These are phyloP conservation scores for Spiraea crenata DNA, from an alignment of 331 rosid species.

Conservation along the genomic window DNA sequence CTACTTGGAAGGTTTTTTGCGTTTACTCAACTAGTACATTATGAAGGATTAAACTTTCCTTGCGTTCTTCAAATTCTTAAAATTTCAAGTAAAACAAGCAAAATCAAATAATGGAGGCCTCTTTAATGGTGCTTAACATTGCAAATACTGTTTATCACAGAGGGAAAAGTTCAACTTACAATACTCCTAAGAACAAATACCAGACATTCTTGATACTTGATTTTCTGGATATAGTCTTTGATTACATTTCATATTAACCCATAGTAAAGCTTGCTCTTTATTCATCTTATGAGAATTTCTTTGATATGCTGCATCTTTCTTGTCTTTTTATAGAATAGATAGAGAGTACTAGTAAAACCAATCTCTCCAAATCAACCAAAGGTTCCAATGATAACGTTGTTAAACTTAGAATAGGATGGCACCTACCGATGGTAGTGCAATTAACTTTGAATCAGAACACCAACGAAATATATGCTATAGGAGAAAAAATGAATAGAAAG, in stretches of 20 bases:
- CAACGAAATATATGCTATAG: too few species aligned
- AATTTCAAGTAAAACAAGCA: neutral
- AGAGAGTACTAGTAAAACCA: neutral
- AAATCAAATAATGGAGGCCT: too few species aligned
- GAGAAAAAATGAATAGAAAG: neutral
- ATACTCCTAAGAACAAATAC: neutral
- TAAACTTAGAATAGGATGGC: neutral
- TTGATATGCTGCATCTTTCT: neutral
- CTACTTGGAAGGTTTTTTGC: too few species aligned
- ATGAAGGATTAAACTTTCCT: too few species aligned
- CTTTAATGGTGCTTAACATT: too few species aligned
- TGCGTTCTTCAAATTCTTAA: neutral
- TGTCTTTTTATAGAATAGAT: neutral
- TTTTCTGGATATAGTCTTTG: neutral
- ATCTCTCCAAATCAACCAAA: neutral
- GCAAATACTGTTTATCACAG: neutral
- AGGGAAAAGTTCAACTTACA: too few species aligned
- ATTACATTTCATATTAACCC: neutral
- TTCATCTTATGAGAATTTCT: neutral
- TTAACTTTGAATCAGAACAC: too few species aligned
- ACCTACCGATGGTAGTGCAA: too few species aligned
- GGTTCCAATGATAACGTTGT: neutral
- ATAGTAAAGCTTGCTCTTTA: neutral
- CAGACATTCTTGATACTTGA: neutral
- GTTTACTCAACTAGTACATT: too few species aligned